A percentile compares a stretch with the other conserved stretches of the same genome.
These are phyloP conservation scores for Aureobasidium musti DNA, from an alignment of 2,329 filamentous ascomycete genomes.

Conservation along the genomic window DNA sequence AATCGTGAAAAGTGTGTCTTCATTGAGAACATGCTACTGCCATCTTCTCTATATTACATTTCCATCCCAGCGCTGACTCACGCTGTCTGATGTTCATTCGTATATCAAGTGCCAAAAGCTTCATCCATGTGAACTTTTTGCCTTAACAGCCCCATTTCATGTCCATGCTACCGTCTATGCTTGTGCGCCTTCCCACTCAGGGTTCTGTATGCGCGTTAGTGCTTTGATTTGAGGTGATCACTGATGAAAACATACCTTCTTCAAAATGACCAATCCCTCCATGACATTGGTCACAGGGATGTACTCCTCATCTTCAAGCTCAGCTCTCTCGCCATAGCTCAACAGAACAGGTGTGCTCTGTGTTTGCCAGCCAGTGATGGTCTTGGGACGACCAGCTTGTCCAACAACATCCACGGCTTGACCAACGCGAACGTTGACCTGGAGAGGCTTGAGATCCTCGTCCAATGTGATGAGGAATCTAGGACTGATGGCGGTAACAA, in stretches of 20 bases:
- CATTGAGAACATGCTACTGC: constrained; percentile 19
- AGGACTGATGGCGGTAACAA: constrained; percentile 95
- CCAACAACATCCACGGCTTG: constrained; percentile 98
- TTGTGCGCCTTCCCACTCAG: constrained; percentile 39
- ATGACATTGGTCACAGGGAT: constrained; percentile 86
- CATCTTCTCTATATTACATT: constrained; percentile 27
- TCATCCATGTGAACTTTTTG: constrained; percentile 21
- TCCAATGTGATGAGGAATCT: constrained; percentile 95
- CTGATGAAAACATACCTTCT: constrained; percentile 69
- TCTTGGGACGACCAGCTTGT: constrained; percentile 95
- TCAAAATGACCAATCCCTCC: constrained; percentile 92
- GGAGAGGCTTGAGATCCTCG: constrained; percentile 88
- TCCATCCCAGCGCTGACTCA: constrained; percentile 12
- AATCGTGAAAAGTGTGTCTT: constrained; percentile 19
- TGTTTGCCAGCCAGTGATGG: constrained; percentile 98
- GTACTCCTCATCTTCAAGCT: constrained; percentile 97
- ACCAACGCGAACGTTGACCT: constrained; percentile 94
- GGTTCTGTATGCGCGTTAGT: constrained; percentile 36
- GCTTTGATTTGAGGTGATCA: neutral
- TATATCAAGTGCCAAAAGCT: constrained; percentile 7
- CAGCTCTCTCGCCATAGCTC: constrained; percentile 91
- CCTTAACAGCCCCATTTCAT: neutral
- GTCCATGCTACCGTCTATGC: constrained; percentile 29
- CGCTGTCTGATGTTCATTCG: neutral
- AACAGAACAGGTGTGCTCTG: constrained; percentile 97